These are phyloP conservation scores for Mucor mucedo DNA, from an alignment of 371 early-diverging fungal genomes.

Conservation along the genomic window DNA sequence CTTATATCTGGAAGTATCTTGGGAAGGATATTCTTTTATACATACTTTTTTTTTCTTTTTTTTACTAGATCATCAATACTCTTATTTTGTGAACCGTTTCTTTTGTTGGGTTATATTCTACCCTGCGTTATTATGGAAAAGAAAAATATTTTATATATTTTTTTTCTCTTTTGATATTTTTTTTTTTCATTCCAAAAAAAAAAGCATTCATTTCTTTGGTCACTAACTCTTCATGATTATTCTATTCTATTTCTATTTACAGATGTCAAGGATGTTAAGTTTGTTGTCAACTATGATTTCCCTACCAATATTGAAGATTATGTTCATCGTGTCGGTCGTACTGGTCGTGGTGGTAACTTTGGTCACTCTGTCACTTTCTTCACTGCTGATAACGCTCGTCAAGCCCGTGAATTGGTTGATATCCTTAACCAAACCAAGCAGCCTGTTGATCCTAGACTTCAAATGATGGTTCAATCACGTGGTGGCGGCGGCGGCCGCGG, in stretches of 20 bases:
- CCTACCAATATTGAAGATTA: slow-evolving; percentile 95
- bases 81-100: slow-evolving; percentile 1
- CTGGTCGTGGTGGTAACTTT: slow-evolving; percentile 97
- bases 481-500: slow-evolving; percentile 48
- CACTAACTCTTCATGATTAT: slow-evolving; percentile 21
- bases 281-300: slow-evolving; percentile 97
- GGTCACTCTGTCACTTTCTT: slow-evolving; percentile 98
- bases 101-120: background rate
- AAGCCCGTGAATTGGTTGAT: slow-evolving; percentile 88
- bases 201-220: slow-evolving; percentile 3
- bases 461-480: slow-evolving; percentile 69
- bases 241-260: slow-evolving; percentile 6
- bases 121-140: slow-evolving; percentile 19
- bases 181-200: slow-evolving; percentile 1
- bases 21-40: slow-evolving; percentile 4
- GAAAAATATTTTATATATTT: background rate
- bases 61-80: slow-evolving; percentile 5
- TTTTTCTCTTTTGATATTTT: slow-evolving; percentile 17
- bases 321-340: slow-evolving; percentile 99
- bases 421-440: slow-evolving; percentile 97
- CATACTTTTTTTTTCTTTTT: slow-evolving; percentile 5
- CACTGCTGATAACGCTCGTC: slow-evolving; percentile 89
- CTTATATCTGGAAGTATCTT: background rate
- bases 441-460: slow-evolving; percentile 85
- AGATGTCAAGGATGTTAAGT: slow-evolving; percentile 95